phyloP scores from a whole-genome alignment of 2,329 filamentous ascomycete genomes.

The Colletotrichum sp. region DNA sequence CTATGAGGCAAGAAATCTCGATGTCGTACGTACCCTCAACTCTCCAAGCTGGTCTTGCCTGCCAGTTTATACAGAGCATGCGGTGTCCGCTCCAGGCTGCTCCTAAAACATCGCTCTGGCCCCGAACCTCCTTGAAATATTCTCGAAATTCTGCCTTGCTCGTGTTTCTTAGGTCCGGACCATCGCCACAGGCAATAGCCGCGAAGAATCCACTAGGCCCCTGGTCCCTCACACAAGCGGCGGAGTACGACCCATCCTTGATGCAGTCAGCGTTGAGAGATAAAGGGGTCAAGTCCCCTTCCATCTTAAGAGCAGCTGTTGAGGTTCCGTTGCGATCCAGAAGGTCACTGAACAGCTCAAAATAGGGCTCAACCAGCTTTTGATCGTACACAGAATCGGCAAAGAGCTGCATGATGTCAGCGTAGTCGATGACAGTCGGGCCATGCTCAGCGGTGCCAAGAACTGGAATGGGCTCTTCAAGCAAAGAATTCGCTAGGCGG shows the following conservation, averaged over 20 bases:
- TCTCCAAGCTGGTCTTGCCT: constrained; percentile 29
- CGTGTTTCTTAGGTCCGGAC: background rate
- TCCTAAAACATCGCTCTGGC: constrained; percentile 18
- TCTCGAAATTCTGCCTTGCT: constrained; percentile 19
- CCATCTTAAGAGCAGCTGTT: background rate
- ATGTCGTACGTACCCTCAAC: background rate
- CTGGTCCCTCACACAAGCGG: background rate
- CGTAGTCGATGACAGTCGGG: constrained; percentile 25
- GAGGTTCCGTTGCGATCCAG: constrained; percentile 8
- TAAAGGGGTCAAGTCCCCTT: background rate
- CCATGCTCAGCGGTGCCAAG: background rate
- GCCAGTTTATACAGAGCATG: constrained; percentile 31
- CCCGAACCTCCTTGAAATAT: constrained; percentile 9
- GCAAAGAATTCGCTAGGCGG: background rate
- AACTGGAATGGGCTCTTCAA: background rate
- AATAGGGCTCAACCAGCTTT: background rate
- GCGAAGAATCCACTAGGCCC: background rate
- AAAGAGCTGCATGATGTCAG: constrained; percentile 28
- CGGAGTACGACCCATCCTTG: background rate
- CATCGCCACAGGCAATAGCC: constrained; percentile 21
- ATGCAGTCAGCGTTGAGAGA: background rate
- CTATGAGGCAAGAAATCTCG: background rate
- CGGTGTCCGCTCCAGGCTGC: constrained; percentile 19
- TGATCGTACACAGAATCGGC: constrained; percentile 14
- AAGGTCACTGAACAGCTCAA: constrained; percentile 6